Evolutionary conservation across 1,139 yeast genomes (phyloP), one percentile per base, ranked within the genome.

Genomic region (Lodderomyces elongisporus): DNA sequence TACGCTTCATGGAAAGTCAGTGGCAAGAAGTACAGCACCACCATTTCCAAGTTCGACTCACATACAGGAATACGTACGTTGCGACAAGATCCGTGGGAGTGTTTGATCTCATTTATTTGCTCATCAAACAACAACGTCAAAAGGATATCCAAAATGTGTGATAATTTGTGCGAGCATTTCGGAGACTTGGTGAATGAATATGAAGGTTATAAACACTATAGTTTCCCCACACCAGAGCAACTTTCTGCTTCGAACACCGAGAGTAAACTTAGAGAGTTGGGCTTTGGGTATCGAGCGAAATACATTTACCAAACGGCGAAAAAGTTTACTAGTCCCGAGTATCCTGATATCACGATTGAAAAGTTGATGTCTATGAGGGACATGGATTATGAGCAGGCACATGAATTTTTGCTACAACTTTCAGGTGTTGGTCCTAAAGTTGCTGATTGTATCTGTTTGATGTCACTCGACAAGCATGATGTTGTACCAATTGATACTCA

Each of bases 371-470:
- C 44, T 3, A 56, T 80, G 32, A 58, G 89, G 22, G 37, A 48
- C 0, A 45, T 52, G 21, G 56, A 71, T 3, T 79, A 80, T 44
- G 70, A 70, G 32, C 73, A 70, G 6, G 80, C 85, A 1, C 84
- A 83, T 42, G 73, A 74, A 13, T 79, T 74, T 39, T 60, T 93
- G 29, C 61, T 83, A 41, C 70, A 74, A 43, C 79, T 84, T 43
- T 69, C 74, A 3, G 99, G 99, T 0, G 96, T 93, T 0, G 99
- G 99, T 0, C 97, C 98, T 1, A 91, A 91, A 58, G 98, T 91
- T 1, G 96, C 99, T 0, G 98, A 93, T 49, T 91, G 99, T 54
- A 44, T 66, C 14, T 82, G 95, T 44, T 63, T 91, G 26, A 89
- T 91, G 96, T 84, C 96, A 2, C 63, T 93, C 33, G 93, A 84